These are phyloP conservation scores for Mycena amicta DNA, from an alignment of 768 basidiomycete genomes.

Conservation along the genomic window DNA sequence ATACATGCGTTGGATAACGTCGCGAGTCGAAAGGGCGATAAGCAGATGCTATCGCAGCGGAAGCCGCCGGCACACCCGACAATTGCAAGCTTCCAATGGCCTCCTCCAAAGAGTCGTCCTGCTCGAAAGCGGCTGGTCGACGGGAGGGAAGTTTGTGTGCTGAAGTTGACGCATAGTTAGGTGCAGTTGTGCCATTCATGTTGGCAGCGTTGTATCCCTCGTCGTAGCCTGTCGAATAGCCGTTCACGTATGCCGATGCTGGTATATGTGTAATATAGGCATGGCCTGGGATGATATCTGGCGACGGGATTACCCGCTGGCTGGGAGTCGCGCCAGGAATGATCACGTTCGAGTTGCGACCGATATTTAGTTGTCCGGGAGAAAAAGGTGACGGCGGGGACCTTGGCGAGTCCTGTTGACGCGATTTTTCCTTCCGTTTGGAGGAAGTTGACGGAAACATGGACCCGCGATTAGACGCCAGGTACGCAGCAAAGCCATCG, in stretches of 20 bases:
- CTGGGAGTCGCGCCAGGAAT: conserved; percentile 35
- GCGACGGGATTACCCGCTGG: conserved; percentile 32
- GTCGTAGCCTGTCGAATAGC: conserved; percentile 38
- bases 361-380: conserved; percentile 3
- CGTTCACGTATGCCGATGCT: conserved; percentile 36
- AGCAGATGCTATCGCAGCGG: conserved; percentile 14
- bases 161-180: conserved; percentile 14
- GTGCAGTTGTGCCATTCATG: background rate
- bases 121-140: conserved; percentile 1
- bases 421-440: conserved; percentile 15
- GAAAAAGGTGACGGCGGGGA: conserved; percentile 13
- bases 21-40: conserved; percentile 10
- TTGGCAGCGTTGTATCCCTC: conserved; percentile 34
- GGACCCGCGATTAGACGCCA: conserved; percentile 2
- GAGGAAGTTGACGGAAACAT: background rate
- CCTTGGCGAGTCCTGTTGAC: background rate
- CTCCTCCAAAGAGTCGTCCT: conserved; percentile 7
- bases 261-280: conserved; percentile 21
- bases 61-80: conserved; percentile 8
- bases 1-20: background rate
- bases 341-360: conserved; percentile 29
- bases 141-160: conserved; percentile 9
- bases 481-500: conserved; percentile 18
- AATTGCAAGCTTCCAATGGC: conserved; percentile 13
- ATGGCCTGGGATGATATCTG: conserved; percentile 19